A percentile compares a stretch with the other conserved stretches of the same genome.
Evolutionary conservation across 2,329 filamentous ascomycete species (phyloP).

Genomic region (Cercospora sesami): DNA sequence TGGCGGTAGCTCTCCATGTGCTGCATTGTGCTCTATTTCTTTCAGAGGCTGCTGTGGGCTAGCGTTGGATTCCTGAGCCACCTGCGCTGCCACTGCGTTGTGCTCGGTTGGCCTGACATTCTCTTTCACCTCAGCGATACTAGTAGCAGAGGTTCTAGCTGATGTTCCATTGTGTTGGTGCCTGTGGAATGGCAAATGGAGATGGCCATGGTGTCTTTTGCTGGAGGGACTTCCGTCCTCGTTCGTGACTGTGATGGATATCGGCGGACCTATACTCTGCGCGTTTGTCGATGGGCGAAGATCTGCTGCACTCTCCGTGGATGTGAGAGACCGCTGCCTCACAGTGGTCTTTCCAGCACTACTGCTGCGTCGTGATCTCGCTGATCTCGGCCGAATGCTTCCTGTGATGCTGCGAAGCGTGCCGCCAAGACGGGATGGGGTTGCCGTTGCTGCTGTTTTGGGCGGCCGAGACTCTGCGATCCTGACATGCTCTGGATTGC

Average conservation of each 20-base stretch:
- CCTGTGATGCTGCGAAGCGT: conserved; percentile 59
- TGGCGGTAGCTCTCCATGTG: conserved; percentile 39
- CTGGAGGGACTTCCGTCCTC: conserved; percentile 51
- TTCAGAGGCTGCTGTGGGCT: conserved; percentile 39
- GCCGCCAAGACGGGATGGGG: conserved; percentile 34
- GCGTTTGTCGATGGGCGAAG: conserved; percentile 24
- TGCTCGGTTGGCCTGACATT: conserved; percentile 22
- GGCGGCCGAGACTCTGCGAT: conserved; percentile 44
- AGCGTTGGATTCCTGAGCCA: conserved; percentile 4
- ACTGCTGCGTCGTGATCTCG: conserved; percentile 38
- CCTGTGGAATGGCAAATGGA: conserved; percentile 39
- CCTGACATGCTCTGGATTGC: conserved; percentile 52
- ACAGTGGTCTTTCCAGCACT: conserved; percentile 46
- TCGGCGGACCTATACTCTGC: conserved; percentile 47
- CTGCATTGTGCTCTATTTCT: conserved; percentile 44
- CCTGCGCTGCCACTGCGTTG: conserved; percentile 8
- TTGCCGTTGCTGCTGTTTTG: conserved; percentile 44
- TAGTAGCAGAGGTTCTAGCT: conserved; percentile 19
- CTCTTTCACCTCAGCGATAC: conserved; percentile 14
- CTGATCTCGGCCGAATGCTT: conserved; percentile 60
- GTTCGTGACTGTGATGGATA: conserved; percentile 74
- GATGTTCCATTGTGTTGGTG: conserved; percentile 16
- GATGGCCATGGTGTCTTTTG: conserved; percentile 41
- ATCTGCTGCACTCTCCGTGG: conserved; percentile 26
- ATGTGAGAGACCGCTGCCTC: conserved; percentile 21